Evolutionary conservation across 371 early-diverging fungal species (phyloP).

Genomic region (Mortierella sp.): DNA sequence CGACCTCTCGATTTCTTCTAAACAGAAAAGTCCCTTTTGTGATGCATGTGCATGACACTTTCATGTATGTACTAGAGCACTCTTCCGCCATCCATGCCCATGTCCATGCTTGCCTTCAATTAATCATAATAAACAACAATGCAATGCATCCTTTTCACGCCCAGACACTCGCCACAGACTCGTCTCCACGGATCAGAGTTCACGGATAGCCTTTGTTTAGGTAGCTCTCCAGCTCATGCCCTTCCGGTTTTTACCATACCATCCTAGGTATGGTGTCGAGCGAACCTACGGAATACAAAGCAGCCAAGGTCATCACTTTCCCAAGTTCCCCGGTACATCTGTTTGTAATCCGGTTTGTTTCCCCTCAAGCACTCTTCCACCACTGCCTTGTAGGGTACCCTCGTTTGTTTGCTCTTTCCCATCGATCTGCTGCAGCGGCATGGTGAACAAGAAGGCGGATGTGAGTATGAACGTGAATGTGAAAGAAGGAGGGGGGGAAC

Average conservation of each 20-base stretch:
- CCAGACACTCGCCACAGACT: not conserved
- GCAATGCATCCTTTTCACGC: not conserved
- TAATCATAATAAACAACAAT: no score
- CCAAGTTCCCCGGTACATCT: not conserved
- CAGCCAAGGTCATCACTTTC: not conserved
- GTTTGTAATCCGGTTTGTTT: not conserved
- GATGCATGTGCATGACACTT: slow-evolving; percentile 5
- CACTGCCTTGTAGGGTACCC: not conserved
- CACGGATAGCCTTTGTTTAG: not conserved
- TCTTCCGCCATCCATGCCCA: not conserved
- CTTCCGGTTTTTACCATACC: not conserved
- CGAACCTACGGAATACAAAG: no score
- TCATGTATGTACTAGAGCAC: not conserved
- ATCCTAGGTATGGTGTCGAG: not conserved
- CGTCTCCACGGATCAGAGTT: not conserved
- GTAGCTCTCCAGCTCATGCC: not conserved
- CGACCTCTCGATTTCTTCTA: not conserved
- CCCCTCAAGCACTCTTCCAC: not conserved
- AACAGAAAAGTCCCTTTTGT: not conserved
- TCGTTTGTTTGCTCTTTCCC: not conserved
- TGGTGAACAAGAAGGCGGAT: not conserved
- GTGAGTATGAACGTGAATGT: not conserved
- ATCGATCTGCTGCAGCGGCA: not conserved
- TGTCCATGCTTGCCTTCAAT: not conserved
- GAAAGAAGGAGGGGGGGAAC: not conserved